Evolutionary conservation across 257 asterid genomes (phyloP), one percentile per base, ranked within the genome.

Genomic region (Fraxinus cuspidata): DNA sequence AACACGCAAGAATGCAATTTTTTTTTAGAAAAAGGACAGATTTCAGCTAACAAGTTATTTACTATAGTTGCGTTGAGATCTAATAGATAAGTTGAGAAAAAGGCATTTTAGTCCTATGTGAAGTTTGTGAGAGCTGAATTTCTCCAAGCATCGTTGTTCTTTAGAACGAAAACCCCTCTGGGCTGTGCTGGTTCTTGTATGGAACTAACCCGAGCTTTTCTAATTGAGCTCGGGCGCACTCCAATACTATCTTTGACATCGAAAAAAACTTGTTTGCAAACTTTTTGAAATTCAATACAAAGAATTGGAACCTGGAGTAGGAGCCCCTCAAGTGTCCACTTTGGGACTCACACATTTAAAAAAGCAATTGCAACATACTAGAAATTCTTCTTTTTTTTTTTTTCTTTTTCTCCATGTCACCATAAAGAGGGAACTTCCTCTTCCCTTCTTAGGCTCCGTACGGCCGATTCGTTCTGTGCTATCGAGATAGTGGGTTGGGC

Each of bases 401-500:
- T 12, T 32, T 0, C 1, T 66, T 35, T 25, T 7, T 9, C 2
- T 25, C 60, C 37, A 23, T 23, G 6, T 47, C 51, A 44, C 35
- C 74, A 60, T 58, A 63, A 70, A 40, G 63, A 49, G 75, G 71
- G 70, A 64, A 70, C 51, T 18, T 74, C 77, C 11, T 0, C 1
- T 31, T 21, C 53, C 73, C 64, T 60, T 74, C 83, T 63, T 51
- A 13, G 28, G 40, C 7, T 11, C 4, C 11, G 76, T 74, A 53
- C 23, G 40, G 74, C 53, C 71, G 38, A 74, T 80, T 73, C 86
- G 53, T 63, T 25, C 15, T 70, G 8, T 23, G 56, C 56, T 63
- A 63, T 44, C 74, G 4, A 35, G 31, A 79, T 13, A 75, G 78
- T 79, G 80, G 76, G 51, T 31, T 5, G 81, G 80, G 6, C 76